A percentile compares a stretch with the other conserved stretches of the same genome.
phyloP scores from a whole-genome alignment of 371 early-diverging fungal species.

The Chytridium lagenaria region DNA sequence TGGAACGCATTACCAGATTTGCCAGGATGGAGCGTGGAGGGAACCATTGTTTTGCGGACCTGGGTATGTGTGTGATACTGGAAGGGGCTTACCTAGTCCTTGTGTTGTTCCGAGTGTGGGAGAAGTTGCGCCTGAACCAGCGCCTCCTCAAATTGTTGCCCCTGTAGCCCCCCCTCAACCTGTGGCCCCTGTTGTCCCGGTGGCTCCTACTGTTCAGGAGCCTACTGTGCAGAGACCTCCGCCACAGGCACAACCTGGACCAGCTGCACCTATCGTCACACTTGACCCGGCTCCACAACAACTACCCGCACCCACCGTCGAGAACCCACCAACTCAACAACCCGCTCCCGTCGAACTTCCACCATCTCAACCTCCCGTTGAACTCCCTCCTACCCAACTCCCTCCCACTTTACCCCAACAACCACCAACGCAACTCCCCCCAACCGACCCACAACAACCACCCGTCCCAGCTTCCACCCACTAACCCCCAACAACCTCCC shows the following conservation, averaged over 20 bases:
- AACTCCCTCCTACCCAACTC: too few relatives aligned
- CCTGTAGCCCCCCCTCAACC: background rate
- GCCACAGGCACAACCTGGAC: too few relatives aligned
- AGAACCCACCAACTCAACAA: background rate
- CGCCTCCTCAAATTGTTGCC: background rate
- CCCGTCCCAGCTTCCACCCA: too few relatives aligned
- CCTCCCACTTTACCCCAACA: too few relatives aligned
- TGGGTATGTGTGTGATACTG: background rate
- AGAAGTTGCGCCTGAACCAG: background rate
- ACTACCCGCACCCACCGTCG: background rate
- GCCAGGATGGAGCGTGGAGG: constrained; percentile 3
- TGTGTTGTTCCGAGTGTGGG: constrained; percentile 5
- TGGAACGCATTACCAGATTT: constrained; percentile 5
- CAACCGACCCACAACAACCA: too few relatives aligned
- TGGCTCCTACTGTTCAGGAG: too few relatives aligned
- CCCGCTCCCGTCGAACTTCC: background rate
- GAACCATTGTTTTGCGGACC: background rate
- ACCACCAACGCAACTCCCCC: too few relatives aligned
- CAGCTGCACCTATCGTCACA: background rate
- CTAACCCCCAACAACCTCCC: too few relatives aligned
- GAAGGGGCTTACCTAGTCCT: constrained; percentile 2
- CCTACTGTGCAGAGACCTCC: too few relatives aligned
- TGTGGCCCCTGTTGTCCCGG: background rate
- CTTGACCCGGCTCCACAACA: background rate
- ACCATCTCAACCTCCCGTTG: background rate